Evolutionary conservation across 2,329 filamentous ascomycete species (phyloP).

Genomic region (Paecilomyces niveus): DNA sequence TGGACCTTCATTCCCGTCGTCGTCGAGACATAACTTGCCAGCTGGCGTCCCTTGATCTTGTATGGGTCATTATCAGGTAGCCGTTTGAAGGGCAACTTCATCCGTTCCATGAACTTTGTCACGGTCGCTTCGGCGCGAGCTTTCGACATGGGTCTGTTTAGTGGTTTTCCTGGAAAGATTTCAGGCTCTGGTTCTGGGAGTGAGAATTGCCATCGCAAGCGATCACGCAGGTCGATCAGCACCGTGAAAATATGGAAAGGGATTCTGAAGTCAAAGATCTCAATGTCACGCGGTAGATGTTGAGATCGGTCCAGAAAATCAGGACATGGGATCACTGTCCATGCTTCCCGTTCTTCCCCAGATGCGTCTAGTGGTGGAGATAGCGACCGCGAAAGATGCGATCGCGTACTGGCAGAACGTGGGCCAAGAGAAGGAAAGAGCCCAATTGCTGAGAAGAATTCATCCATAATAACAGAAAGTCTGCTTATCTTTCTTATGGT

Average conservation of each 20-base stretch:
- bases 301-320: constrained; percentile 1
- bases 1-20: neutral
- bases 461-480: neutral
- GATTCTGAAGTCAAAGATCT: neutral
- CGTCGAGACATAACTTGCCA: neutral
- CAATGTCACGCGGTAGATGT: neutral
- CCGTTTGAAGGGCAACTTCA: neutral
- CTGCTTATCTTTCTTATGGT: neutral
- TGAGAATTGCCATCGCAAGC: neutral
- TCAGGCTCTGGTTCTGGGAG: neutral
- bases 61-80: neutral
- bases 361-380: neutral
- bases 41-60: neutral
- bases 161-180: neutral
- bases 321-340: neutral
- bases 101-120: neutral
- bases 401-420: neutral
- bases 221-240: constrained; percentile 1
- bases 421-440: neutral
- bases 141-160: neutral
- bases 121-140: neutral
- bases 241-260: neutral
- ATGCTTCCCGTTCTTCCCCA: neutral
- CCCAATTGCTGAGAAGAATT: neutral
- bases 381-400: neutral